Base-by-base conservation (phyloP, 345 rosid genomes). In the Syzygium oleosum region DNA sequence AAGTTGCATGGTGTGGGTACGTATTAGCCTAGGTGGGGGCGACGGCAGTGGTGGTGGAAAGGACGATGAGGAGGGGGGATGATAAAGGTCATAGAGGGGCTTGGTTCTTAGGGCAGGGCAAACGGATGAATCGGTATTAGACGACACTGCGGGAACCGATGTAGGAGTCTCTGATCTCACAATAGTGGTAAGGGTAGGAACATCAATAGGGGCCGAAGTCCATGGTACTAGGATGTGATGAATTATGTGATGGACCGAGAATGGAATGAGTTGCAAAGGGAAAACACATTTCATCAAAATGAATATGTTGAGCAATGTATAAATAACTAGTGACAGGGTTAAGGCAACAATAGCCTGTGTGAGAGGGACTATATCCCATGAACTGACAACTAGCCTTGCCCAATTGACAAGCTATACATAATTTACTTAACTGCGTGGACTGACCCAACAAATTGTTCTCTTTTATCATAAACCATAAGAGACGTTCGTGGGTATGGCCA, bases 381-480 rank as follows among this genome's bases (percentile, higher is more conserved):
- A 12, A 56, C 3, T 4, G 12, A 23, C 0, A 5, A 56, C 61
- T 56, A 56, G 3, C n/a, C 3, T 56, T 56, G 5, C 29, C 29
- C n/a, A 58, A 58, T 23, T 58, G 63, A 25, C 14, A 58, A 2
- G 14, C 2, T 9, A 1, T 58, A 23, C 5, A 23, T 58, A 58
- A 23, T 0, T 4, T 2, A 58, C n/a, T 58, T n/a, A 10, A 4
- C 3, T 13, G 1, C 6, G 13, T 58, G 4, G n/a, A 58, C 1
- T 58, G 6, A 15, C 63, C 10, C 3, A 3, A 13, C 3, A 58
- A 58, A 4, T 58, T 58, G 2, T 58, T 58, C n/a, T 58, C 63
- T 23, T 58, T 58, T 12, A 58, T 4, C 3, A 58, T 58, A 58
- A 4, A 23, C 12, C 2, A 0, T 58, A 58, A 58, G 3, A 58